Evolutionary conservation across 2,329 filamentous ascomycete genomes (phyloP), one percentile per base, ranked within the genome.

Genomic region (Mycogone perniciosa): DNA sequence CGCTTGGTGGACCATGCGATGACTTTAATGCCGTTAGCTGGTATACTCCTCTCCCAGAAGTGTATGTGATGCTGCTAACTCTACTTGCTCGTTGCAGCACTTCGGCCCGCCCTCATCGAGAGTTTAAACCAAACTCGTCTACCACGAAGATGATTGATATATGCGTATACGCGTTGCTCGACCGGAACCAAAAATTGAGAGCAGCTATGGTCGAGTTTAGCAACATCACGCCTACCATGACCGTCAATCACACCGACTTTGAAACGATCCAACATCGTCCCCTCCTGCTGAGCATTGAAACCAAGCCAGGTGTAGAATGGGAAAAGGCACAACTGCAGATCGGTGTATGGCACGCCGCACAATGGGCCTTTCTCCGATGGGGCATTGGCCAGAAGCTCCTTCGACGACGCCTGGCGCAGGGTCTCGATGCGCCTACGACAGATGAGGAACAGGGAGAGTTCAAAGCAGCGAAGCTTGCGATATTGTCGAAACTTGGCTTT

Each of bases 171-270:
- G 44, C 51, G 8, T 31, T 44, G 4, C 37, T 46, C 13, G 33
- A 51, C 29, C 38, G 40, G 10, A 11, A 44, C 26, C 7, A 30
- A 26, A 29, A 47, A 37, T n/a, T 48, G 3, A 39, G 34, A 20
- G 30, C 13, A 30, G 27, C 48, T 8, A 5, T 51, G 5, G 9
- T 8, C 7, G 39, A 40, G 2, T 51, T 56, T 20, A 38, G 51
- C 38, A 40, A 35, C 4, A 38, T 7, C 7, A 20, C 48, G 5
- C 51, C 48, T 1, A 56, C 54, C 4, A 11, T 35, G 11, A 46
- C 46, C 6, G n/a, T 54, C 34, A 56, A 54, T 30, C 45, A 51
- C 37, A 54, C 54, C 11, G 42, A 49, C 40, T 54, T 46, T 29
- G 38, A 6, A 40, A 26, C 46, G 34, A 48, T 41, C n/a, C 34